These are phyloP conservation scores for Raphanus raphanistrum DNA, from an alignment of 345 rosid genomes.

Conservation along the genomic window DNA sequence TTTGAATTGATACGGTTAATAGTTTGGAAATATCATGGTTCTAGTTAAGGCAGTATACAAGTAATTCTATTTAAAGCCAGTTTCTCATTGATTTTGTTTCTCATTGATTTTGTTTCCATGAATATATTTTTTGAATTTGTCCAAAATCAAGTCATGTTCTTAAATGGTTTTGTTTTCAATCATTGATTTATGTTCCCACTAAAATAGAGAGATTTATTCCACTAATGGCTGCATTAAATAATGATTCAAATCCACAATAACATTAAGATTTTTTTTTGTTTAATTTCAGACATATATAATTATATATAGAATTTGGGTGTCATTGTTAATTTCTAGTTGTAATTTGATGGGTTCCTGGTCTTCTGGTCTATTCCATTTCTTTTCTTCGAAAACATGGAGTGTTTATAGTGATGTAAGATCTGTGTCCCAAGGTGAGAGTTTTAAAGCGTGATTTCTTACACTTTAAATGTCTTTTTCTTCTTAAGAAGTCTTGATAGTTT, in stretches of 20 bases:
- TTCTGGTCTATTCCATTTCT: not conserved
- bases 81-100: not conserved
- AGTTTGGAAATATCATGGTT: not conserved
- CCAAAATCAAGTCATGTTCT: not conserved
- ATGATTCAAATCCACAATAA: not conserved
- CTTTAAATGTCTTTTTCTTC: not conserved
- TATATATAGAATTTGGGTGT: not conserved
- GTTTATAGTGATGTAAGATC: slow-evolving; percentile 12
- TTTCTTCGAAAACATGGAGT: slow-evolving; percentile 11
- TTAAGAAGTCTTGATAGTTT: not conserved
- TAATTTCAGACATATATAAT: not conserved
- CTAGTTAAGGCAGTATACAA: not conserved
- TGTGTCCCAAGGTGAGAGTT: slow-evolving; percentile 1
- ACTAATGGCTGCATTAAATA: slow-evolving; percentile 1
- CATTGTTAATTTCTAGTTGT: slow-evolving; percentile 5
- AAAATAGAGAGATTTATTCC: not conserved
- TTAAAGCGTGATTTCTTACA: not conserved
- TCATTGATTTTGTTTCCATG: slow-evolving; percentile 10
- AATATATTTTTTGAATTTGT: not conserved
- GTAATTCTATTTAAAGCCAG: not conserved
- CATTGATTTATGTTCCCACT: not conserved
- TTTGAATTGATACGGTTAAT: not conserved
- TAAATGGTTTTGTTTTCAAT: not conserved
- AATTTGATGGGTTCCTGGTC: slow-evolving; percentile 1
- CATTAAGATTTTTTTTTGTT: not conserved